Evolutionary conservation across 1,139 yeast genomes (phyloP).

Genomic region (Suhomyces panamericanus): DNA sequence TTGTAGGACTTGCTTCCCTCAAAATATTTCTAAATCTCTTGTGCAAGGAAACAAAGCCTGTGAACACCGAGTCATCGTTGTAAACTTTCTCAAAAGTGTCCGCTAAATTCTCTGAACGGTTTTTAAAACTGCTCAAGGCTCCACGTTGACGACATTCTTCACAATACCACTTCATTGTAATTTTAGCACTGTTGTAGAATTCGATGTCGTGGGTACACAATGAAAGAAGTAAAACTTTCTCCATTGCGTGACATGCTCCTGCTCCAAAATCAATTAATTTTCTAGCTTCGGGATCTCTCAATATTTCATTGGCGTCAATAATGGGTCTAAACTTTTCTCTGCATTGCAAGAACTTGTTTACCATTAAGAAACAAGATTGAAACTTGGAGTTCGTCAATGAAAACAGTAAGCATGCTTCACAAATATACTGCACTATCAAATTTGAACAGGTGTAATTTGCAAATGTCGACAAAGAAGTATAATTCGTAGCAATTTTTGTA

Average conservation of each 20-base stretch:
- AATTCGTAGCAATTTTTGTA: constrained; percentile 20
- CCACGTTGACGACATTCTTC: constrained; percentile 28
- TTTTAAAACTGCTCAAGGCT: constrained; percentile 5
- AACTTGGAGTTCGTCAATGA: constrained; percentile 39
- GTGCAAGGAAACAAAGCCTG: constrained; percentile 77
- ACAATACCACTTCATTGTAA: constrained; percentile 48
- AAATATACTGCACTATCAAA: constrained; percentile 34
- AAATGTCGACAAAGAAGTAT: constrained; percentile 26
- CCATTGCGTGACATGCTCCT: constrained; percentile 32
- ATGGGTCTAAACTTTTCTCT: constrained; percentile 26
- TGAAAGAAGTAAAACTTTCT: constrained; percentile 49
- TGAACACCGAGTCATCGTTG: constrained; percentile 60
- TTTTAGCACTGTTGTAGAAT: constrained; percentile 52
- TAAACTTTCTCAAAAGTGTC: constrained; percentile 52
- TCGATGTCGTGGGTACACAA: constrained; percentile 61
- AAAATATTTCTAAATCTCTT: constrained; percentile 61
- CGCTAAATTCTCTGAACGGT: constrained; percentile 22
- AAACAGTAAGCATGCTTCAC: constrained; percentile 40
- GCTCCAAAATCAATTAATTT: constrained; percentile 21
- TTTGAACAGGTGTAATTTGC: constrained; percentile 35
- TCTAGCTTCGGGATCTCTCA: constrained; percentile 23
- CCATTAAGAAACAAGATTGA: constrained; percentile 39
- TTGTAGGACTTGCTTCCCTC: constrained; percentile 59
- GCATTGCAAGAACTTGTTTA: constrained; percentile 32
- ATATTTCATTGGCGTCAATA: constrained; percentile 26